Evolutionary conservation across 2,329 filamentous ascomycete genomes (phyloP), one percentile per base, ranked within the genome.

Genomic region (Epichloe brachyelytri): DNA sequence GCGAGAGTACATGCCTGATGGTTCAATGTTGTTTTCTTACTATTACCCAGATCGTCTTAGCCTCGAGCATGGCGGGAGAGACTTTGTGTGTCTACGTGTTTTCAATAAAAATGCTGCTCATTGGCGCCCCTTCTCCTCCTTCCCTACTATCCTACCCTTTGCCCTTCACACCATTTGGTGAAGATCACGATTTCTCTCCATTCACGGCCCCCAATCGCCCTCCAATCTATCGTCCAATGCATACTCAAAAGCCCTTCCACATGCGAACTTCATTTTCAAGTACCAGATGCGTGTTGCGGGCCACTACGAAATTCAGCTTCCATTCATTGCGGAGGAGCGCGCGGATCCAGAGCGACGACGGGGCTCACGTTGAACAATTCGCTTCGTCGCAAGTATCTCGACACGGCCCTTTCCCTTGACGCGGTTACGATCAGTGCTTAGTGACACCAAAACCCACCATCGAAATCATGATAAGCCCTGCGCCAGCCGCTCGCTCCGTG

Each of bases 341-440:
- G 74, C 73, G 60, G 77, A 80, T 70, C 75, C 77, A 54, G 73
- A 79, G 70, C 76, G 77, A 61, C 77, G 77, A 66, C 76, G 77
- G 57, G 77, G 77, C 64, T 70, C 74, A 58, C 71, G 65, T 56
- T 70, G 66, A 69, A 62, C 56, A 34, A 26, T 37, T 50, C 30
- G 43, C 52, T 30, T 8, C 30, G 15, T 46, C 17, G 20, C 39
- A 17, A 52, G 37, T 37, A 52, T 37, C 41, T 53, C 46, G 53
- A 54, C 51, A 54, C 55, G 51, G 26, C n/a, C 36, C 22, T 47
- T 47, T 37, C 17, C 26, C n/a, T 43, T 43, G 43, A 45, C 26
- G 43, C 22, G 5, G 43, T 1, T 12, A 45, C n/a, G 11, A 30
- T 17, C n/a, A 45, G 22, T 37, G 6, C 15, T 34, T 34, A 15